These are phyloP conservation scores for Jatropha podagrica DNA, from an alignment of 441 rosid species.

Conservation along the genomic window DNA sequence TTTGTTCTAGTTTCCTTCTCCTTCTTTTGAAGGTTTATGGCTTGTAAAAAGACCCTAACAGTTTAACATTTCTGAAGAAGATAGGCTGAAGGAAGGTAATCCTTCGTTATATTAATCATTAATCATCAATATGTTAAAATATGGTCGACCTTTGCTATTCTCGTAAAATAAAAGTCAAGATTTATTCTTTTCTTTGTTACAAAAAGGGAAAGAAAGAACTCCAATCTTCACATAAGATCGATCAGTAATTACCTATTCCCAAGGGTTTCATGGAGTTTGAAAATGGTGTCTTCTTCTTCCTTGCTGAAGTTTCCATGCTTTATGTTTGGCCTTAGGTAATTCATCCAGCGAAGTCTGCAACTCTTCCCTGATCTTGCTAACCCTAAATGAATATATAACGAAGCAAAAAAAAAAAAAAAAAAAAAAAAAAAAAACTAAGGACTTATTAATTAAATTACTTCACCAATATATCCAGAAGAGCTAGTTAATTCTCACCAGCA, in stretches of 20 bases:
- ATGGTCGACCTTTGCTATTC: no score
- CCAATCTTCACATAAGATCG: background rate
- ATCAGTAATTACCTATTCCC: constrained; percentile 35
- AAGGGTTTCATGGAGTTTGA: constrained; percentile 27
- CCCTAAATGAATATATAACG: constrained; percentile 21
- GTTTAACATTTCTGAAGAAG: no score
- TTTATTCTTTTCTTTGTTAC: no score
- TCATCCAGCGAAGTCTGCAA: constrained; percentile 53
- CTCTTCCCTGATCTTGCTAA: constrained; percentile 47
- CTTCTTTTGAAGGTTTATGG: no score
- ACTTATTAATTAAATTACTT: no score
- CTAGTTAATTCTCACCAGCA: constrained; percentile 3
- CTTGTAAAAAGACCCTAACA: no score
- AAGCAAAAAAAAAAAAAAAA: background rate
- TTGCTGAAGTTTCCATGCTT: constrained; percentile 37
- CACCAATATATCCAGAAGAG: no score
- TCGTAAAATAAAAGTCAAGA: no score
- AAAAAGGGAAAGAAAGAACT: background rate
- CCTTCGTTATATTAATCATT: no score
- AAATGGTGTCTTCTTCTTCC: constrained; percentile 42
- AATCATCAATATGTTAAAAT: no score
- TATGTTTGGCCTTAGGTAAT: constrained; percentile 39
- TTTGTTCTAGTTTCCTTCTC: no score
- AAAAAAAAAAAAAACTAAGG: no score
- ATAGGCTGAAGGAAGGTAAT: background rate